These are phyloP conservation scores for Malassezia yamatoensis DNA, from an alignment of 1,284 basidiomycete genomes.

Conservation along the genomic window DNA sequence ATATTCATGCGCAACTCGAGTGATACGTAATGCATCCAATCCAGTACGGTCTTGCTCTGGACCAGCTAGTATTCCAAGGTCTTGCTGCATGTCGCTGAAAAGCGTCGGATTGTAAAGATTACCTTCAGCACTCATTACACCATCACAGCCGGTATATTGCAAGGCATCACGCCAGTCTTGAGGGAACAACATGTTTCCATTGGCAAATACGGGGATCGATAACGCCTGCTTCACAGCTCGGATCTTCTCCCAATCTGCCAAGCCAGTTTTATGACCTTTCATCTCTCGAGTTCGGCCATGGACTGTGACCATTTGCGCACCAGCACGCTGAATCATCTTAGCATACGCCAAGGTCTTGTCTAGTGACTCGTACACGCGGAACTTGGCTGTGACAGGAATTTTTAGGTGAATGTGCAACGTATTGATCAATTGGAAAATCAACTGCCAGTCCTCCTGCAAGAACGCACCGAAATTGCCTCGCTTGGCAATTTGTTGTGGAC, in stretches of 20 bases:
- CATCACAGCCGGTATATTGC: slow-evolving; percentile 71
- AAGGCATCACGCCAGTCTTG: slow-evolving; percentile 71
- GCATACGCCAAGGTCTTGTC: slow-evolving; percentile 87
- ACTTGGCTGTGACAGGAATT: slow-evolving; percentile 90
- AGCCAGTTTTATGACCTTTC: slow-evolving; percentile 65
- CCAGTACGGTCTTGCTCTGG: slow-evolving; percentile 1
- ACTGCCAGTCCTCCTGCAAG: slow-evolving; percentile 85
- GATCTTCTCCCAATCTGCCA: slow-evolving; percentile 75
- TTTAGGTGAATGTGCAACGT: slow-evolving; percentile 62
- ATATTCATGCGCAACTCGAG: slow-evolving; percentile 71
- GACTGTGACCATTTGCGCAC: slow-evolving; percentile 87
- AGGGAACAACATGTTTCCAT: slow-evolving; percentile 85
- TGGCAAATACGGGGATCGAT: slow-evolving; percentile 84
- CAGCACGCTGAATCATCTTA: slow-evolving; percentile 83
- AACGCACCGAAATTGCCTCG: slow-evolving; percentile 80
- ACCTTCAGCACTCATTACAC: slow-evolving; percentile 89
- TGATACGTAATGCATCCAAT: slow-evolving; percentile 49
- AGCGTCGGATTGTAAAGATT: slow-evolving; percentile 86
- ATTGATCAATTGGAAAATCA: slow-evolving; percentile 50
- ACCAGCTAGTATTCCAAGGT: slow-evolving; percentile 6
- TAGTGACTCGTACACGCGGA: slow-evolving; percentile 74
- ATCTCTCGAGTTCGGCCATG: slow-evolving; percentile 85
- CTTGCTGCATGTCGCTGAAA: slow-evolving; percentile 51
- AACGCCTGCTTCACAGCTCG: slow-evolving; percentile 75
- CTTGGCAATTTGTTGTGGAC: slow-evolving; percentile 88